Evolutionary conservation across 176 grass and related monocot genomes (phyloP), one percentile per base, ranked within the genome.

Genomic region (Saccharum officinarum): DNA sequence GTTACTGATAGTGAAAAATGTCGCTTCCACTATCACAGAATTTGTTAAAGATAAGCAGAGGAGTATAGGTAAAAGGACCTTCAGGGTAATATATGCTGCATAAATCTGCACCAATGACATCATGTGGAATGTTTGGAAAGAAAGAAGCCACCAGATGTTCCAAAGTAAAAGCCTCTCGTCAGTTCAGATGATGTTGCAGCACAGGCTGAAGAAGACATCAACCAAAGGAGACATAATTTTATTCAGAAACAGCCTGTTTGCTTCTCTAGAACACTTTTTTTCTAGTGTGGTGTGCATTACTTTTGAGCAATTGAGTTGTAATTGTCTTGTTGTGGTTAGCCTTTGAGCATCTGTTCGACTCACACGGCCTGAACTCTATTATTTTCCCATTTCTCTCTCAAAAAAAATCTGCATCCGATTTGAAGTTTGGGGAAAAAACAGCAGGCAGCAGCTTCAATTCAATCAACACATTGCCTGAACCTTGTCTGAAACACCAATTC

Each of bases 11-110:
- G 13, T 49, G 28, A 15, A 9, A 47, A 82, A 71, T 47, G 39
- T 69, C 3, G 7, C 67, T 28, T 64, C 63, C 38, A 82, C 40
- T 66, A 82, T 61, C 38, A 69, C 10, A 47, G 28, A 76, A 61
- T 45, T 33, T 69, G 20, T 31, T 39, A 72, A 77, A 71, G 9
- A 64, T 11, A 79, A 49, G 30, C 22, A 49, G 25, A 63, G 37
- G 37, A 38, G 25, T n/a, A 67, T 15, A 60, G 34, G 18, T 44
- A 82, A 61, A 69, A 61, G 2, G 30, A 10, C 34, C 11, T 33
- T 55, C n/a, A 34, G 9, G n/a, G n/a, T 67, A 67, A 67, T 41
- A 66, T 44, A 75, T 81, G 44, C 16, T 81, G 31, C 44, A 67
- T 75, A 54, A 54, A 81, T 81, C 15, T 59, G 25, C 65, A 36